Evolutionary conservation across 2,329 filamentous ascomycete species (phyloP).

Genomic region (Pseudonectria buxi): DNA sequence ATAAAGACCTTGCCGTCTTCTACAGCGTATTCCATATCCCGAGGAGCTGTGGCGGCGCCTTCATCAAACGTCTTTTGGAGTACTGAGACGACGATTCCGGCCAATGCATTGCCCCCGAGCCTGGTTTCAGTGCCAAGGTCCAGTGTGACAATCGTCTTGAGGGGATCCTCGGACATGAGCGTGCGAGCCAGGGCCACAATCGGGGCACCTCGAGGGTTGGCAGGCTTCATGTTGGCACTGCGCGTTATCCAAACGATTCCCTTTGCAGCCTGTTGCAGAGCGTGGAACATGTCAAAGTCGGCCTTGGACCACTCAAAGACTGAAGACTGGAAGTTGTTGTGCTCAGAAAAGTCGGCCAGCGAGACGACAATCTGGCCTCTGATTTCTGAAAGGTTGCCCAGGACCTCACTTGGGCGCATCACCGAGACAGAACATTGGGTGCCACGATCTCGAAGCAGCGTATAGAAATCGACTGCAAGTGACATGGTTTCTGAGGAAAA

Average conservation of each 20-base stretch:
- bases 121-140: slow-evolving; percentile 28
- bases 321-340: slow-evolving; percentile 14
- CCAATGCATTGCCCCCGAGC: slow-evolving; percentile 9
- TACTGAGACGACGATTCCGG: slow-evolving; percentile 18
- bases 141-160: slow-evolving; percentile 36
- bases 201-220: slow-evolving; percentile 30
- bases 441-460: background rate
- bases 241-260: slow-evolving; percentile 43
- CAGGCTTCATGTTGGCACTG: slow-evolving; percentile 31
- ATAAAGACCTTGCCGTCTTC: slow-evolving; percentile 32
- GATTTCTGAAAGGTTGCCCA: slow-evolving; percentile 9
- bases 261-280: slow-evolving; percentile 29
- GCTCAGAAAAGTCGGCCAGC: slow-evolving; percentile 36
- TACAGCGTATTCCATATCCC: slow-evolving; percentile 40
- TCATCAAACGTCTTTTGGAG: slow-evolving; percentile 19
- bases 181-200: slow-evolving; percentile 42
- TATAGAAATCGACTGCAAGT: too few relatives aligned
- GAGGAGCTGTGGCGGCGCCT: slow-evolving; percentile 8
- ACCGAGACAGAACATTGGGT: background rate
- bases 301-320: slow-evolving; percentile 34
- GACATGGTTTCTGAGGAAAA: too few relatives aligned
- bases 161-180: slow-evolving; percentile 42
- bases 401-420: slow-evolving; percentile 7
- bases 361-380: slow-evolving; percentile 34
- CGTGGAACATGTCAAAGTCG: slow-evolving; percentile 35